Percentiles rank a stretch among this genome's conserved stretches.
These are phyloP conservation scores for Trichoderma pleuroti DNA, from an alignment of 2,329 filamentous ascomycete species.

Conservation along the genomic window DNA sequence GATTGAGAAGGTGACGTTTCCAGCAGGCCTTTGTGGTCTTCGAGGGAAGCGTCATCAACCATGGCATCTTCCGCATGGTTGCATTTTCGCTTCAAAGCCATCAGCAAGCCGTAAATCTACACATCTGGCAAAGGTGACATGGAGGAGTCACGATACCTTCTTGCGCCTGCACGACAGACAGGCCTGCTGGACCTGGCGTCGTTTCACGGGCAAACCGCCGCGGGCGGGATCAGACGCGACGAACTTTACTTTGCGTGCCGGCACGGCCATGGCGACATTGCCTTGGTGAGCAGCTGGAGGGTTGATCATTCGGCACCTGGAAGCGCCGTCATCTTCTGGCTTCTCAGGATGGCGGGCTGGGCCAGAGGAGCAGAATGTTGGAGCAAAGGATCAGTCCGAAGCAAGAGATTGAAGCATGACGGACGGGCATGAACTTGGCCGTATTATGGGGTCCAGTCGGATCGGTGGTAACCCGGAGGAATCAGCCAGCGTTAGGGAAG, in stretches of 20 bases:
- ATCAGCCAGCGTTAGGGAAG: not conserved
- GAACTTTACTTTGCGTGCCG: slow-evolving; percentile 47
- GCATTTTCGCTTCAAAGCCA: slow-evolving; percentile 39
- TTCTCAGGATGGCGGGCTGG: not conserved
- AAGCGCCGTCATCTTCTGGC: slow-evolving; percentile 7
- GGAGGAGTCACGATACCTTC: slow-evolving; percentile 39
- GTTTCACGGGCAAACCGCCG: slow-evolving; percentile 53
- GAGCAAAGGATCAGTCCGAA: not conserved
- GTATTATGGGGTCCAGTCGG: not conserved
- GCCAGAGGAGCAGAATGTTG: not conserved
- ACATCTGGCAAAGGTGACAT: not conserved
- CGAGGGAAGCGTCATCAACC: slow-evolving; percentile 28
- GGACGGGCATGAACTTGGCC: not conserved
- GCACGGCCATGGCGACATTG: slow-evolving; percentile 25
- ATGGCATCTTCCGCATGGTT: slow-evolving; percentile 38
- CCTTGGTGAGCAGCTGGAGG: not conserved
- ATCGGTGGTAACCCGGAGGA: not conserved
- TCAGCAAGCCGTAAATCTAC: not conserved
- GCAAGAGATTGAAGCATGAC: not conserved
- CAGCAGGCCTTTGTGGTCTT: slow-evolving; percentile 25
- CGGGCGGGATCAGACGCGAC: slow-evolving; percentile 50
- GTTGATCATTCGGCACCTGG: not conserved
- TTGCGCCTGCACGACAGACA: slow-evolving; percentile 53
- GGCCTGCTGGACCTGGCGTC: slow-evolving; percentile 57
- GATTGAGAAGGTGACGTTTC: slow-evolving; percentile 31